These are phyloP conservation scores for Metrosideros polymorpha DNA, from an alignment of 441 rosid genomes.

Conservation along the genomic window DNA sequence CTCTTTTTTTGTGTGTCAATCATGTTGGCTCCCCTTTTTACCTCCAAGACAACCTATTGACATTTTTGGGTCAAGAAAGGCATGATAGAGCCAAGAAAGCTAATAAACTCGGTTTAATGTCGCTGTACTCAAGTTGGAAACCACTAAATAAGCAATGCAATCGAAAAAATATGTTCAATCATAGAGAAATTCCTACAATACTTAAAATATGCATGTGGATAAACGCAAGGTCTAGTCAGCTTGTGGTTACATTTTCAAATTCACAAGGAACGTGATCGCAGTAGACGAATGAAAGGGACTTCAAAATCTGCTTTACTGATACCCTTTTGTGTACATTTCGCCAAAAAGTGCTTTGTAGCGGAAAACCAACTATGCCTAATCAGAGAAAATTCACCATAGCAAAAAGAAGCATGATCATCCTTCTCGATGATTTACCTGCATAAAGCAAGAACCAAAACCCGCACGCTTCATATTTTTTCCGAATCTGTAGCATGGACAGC, in stretches of 20 bases:
- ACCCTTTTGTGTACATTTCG: not conserved
- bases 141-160: not conserved
- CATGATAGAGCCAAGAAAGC: not conserved
- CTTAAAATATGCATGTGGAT: not conserved
- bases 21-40: not conserved
- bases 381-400: not conserved
- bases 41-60: not conserved
- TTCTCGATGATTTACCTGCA: constrained; percentile 43
- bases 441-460: constrained; percentile 76
- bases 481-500: constrained; percentile 89
- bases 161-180: not conserved
- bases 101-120: not conserved
- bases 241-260: not conserved
- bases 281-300: not conserved
- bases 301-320: not conserved
- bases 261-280: not conserved
- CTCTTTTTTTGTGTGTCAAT: not conserved
- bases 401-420: not conserved
- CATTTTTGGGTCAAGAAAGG: not conserved
- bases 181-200: not conserved
- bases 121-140: not conserved
- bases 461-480: constrained; percentile 83
- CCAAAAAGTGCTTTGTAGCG: not conserved
- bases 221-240: not conserved
- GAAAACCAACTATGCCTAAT: not conserved